phyloP scores from a whole-genome alignment of 2,329 filamentous ascomycete genomes.

The Diplodia intermedia region DNA sequence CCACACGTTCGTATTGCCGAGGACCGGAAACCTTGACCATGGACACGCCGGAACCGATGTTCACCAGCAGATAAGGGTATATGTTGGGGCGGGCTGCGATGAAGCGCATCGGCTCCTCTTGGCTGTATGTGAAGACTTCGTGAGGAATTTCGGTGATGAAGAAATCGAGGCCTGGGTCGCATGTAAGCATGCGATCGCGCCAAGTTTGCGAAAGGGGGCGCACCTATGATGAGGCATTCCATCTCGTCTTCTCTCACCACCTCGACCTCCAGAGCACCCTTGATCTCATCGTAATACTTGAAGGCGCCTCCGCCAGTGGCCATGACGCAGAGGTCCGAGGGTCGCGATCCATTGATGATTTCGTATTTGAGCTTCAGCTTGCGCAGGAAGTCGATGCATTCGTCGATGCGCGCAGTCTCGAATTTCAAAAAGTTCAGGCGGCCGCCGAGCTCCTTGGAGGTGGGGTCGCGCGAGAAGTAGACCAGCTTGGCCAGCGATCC shows the following conservation, averaged over 20 bases:
- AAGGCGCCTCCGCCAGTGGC: constrained; percentile 95
- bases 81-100: constrained; percentile 78
- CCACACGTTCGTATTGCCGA: constrained; percentile 84
- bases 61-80: constrained; percentile 96
- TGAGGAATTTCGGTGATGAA: constrained; percentile 98
- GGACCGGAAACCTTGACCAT: constrained; percentile 97
- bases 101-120: constrained; percentile 83
- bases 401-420: constrained; percentile 92
- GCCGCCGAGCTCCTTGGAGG: constrained; percentile 80
- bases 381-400: constrained; percentile 91
- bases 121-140: constrained; percentile 97
- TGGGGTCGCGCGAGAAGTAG: constrained; percentile 90
- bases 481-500: constrained; percentile 95
- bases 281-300: constrained; percentile 94
- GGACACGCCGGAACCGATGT: constrained; percentile 95
- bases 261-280: constrained; percentile 81
- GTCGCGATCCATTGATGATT: constrained; percentile 73
- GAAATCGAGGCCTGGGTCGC: constrained; percentile 80
- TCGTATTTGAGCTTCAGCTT: constrained; percentile 83
- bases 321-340: constrained; percentile 84
- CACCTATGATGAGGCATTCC: constrained; percentile 96
- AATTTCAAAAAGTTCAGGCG: constrained; percentile 95
- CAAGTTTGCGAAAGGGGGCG: constrained; percentile 36
- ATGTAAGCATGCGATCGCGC: neutral
- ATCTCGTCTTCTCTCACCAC: constrained; percentile 96